Percentiles rank a stretch among this genome's conserved stretches.
phyloP scores from a whole-genome alignment of 2,329 filamentous ascomycete species.

The Tolypocladium sp. region DNA sequence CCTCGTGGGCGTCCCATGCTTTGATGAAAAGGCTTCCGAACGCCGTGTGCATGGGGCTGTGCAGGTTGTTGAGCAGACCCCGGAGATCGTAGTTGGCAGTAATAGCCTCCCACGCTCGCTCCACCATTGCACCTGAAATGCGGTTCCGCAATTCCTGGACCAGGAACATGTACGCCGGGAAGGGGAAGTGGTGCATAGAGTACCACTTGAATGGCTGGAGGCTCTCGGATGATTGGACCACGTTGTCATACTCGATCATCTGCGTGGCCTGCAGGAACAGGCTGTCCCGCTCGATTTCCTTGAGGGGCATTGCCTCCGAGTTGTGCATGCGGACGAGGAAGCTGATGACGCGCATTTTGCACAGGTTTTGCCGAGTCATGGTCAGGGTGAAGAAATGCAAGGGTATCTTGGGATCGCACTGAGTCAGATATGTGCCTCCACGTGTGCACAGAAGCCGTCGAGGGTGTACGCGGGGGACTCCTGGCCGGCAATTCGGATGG shows the following conservation, averaged over 20 bases:
- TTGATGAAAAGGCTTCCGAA: conserved; percentile 51
- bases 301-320: conserved; percentile 26
- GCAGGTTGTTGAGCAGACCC: conserved; percentile 37
- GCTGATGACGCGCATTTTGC: conserved; percentile 45
- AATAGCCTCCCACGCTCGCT: conserved; percentile 50
- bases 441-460: conserved; percentile 43
- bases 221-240: conserved; percentile 40
- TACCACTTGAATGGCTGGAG: conserved; percentile 50
- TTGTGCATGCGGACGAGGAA: conserved; percentile 42
- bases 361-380: conserved; percentile 46
- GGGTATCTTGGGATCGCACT: conserved; percentile 49
- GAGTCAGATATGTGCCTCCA: conserved; percentile 46
- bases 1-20: conserved; percentile 51
- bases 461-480: conserved; percentile 39
- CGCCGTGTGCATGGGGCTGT: conserved; percentile 47
- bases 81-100: conserved; percentile 44
- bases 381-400: conserved; percentile 50
- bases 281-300: conserved; percentile 38
- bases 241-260: conserved; percentile 51
- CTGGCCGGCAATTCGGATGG: conserved; percentile 39
- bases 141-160: conserved; percentile 45
- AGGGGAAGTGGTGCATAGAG: conserved; percentile 48
- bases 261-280: conserved; percentile 46
- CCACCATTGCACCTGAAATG: conserved; percentile 43
- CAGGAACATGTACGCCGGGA: conserved; percentile 53